A percentile compares a stretch with the other conserved stretches of the same genome.
These are phyloP conservation scores for Coemansia sp. DNA, from an alignment of 192 early-diverging fungal species.

Conservation along the genomic window DNA sequence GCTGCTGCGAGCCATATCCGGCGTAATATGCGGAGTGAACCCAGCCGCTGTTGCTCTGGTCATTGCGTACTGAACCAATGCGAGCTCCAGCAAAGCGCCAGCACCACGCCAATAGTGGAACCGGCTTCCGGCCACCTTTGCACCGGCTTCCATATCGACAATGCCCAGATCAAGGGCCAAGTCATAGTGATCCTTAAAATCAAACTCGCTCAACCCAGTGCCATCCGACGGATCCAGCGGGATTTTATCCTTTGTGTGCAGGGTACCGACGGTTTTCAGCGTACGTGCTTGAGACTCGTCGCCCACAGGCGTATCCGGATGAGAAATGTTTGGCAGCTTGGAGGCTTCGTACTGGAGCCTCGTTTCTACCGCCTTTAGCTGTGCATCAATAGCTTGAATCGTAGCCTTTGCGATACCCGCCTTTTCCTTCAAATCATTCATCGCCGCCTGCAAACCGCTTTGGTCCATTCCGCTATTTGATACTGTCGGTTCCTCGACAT, in stretches of 20 bases:
- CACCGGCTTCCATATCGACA: slow-evolving; percentile 80
- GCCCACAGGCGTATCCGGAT: slow-evolving; percentile 73
- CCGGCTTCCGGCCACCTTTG: slow-evolving; percentile 75
- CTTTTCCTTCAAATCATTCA: slow-evolving; percentile 20
- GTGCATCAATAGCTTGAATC: slow-evolving; percentile 57
- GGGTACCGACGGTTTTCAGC: slow-evolving; percentile 45
- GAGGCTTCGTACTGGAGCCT: slow-evolving; percentile 64
- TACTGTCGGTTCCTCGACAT: background rate
- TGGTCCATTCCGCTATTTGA: slow-evolving; percentile 6
- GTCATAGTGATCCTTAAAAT: slow-evolving; percentile 69
- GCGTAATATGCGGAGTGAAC: slow-evolving; percentile 77
- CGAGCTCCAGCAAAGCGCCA: slow-evolving; percentile 87
- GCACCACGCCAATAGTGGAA: slow-evolving; percentile 88
- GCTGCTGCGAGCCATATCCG: slow-evolving; percentile 79
- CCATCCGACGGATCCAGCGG: background rate
- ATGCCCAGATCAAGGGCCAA: slow-evolving; percentile 68
- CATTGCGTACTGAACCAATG: slow-evolving; percentile 84
- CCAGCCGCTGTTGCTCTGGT: slow-evolving; percentile 69
- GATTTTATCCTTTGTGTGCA: slow-evolving; percentile 21
- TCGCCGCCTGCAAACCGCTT: slow-evolving; percentile 5
- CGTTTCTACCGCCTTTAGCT: slow-evolving; percentile 56
- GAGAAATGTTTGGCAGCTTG: slow-evolving; percentile 79
- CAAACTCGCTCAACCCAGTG: slow-evolving; percentile 11
- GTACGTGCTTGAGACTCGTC: slow-evolving; percentile 67
- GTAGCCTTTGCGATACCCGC: slow-evolving; percentile 64